Evolutionary conservation across 179 eudicot species (phyloP).

Genomic region (Nepenthes alata): DNA sequence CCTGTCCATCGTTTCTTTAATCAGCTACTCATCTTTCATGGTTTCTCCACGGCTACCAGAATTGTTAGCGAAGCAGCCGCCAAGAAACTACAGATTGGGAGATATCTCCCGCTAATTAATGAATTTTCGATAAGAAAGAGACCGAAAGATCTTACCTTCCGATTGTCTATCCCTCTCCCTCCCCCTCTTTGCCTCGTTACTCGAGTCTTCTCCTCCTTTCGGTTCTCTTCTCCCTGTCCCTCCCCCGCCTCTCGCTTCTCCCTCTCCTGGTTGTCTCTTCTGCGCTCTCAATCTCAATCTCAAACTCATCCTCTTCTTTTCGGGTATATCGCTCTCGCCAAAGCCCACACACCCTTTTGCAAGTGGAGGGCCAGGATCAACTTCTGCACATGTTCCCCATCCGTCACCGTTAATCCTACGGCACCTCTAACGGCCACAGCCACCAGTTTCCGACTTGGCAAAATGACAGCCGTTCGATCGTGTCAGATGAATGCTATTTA

Average conservation of each 20-base stretch:
- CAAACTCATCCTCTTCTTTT: slow-evolving; percentile 1
- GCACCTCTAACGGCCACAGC: slow-evolving; percentile 26
- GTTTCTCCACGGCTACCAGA: slow-evolving; percentile 1
- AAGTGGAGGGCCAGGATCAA: slow-evolving; percentile 40
- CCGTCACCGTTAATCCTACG: slow-evolving; percentile 19
- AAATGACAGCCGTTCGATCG: slow-evolving; percentile 15
- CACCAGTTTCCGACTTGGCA: slow-evolving; percentile 31
- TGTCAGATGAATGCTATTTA: neutral
- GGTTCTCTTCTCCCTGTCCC: no score
- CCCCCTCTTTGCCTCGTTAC: slow-evolving; percentile 5
- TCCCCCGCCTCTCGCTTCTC: no score
- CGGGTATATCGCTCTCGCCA: neutral
- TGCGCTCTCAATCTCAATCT: slow-evolving; percentile 11
- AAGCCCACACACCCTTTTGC: neutral
- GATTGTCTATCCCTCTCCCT: slow-evolving; percentile 6
- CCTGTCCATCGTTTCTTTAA: slow-evolving; percentile 50
- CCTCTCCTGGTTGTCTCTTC: slow-evolving; percentile 5
- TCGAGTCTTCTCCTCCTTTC: no score
- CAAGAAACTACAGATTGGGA: slow-evolving; percentile 3
- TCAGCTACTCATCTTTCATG: neutral
- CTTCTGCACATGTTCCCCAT: slow-evolving; percentile 6
- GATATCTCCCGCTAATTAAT: slow-evolving; percentile 1
- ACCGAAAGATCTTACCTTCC: slow-evolving; percentile 5
- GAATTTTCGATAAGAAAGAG: neutral
- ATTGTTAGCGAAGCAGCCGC: neutral